phyloP scores from a whole-genome alignment of 352 stramenopile genomes.

The Phytophthora cactorum region DNA sequence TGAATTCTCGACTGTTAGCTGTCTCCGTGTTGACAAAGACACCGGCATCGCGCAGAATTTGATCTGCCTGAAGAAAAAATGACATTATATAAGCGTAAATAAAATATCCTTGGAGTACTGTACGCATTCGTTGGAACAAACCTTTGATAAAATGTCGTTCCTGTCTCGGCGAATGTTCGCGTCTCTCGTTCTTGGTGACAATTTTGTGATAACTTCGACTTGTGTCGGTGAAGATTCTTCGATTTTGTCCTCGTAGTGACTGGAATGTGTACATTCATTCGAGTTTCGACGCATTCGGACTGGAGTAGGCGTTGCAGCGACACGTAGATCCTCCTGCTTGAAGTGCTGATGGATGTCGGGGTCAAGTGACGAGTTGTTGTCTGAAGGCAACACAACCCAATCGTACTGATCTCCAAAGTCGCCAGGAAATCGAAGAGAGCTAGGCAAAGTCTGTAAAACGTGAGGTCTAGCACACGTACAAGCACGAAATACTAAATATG shows the following conservation, averaged over 20 bases:
- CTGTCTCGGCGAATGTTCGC: constrained; percentile 43
- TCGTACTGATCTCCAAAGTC: constrained; percentile 33
- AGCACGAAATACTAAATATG: background rate
- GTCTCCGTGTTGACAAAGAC: constrained; percentile 29
- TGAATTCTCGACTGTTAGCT: constrained; percentile 15
- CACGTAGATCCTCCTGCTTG: constrained; percentile 34
- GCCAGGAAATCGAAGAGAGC: constrained; percentile 41
- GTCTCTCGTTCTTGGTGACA: constrained; percentile 31
- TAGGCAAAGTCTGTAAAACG: constrained; percentile 49
- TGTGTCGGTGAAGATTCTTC: constrained; percentile 4
- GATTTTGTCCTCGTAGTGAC: constrained; percentile 2
- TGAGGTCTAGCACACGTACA: background rate
- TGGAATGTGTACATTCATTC: constrained; percentile 4
- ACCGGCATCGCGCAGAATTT: constrained; percentile 52
- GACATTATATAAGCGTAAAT: background rate
- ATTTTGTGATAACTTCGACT: constrained; percentile 8
- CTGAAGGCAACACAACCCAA: constrained; percentile 40
- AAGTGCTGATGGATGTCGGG: constrained; percentile 6
- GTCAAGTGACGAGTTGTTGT: constrained; percentile 6
- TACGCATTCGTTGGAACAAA: constrained; percentile 9
- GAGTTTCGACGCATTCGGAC: constrained; percentile 9
- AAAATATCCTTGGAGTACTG: background rate
- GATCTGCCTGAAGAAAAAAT: constrained; percentile 39
- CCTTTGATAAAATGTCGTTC: constrained; percentile 43
- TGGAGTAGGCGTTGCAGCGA: constrained; percentile 21